These are phyloP conservation scores for Mycena latifolia DNA, from an alignment of 768 basidiomycete genomes.

Conservation along the genomic window DNA sequence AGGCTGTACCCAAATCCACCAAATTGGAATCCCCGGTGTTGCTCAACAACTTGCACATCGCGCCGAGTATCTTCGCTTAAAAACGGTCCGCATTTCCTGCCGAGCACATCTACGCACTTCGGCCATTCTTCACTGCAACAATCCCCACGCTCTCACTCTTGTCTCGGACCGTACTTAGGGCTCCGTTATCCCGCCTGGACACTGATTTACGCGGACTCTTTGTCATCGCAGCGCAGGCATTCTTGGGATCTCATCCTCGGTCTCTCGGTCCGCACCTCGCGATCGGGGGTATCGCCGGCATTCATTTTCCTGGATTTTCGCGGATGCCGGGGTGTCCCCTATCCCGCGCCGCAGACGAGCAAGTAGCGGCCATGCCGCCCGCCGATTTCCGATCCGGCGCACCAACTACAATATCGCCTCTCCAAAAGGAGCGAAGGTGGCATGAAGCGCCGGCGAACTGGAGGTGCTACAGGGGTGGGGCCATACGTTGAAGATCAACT, in stretches of 20 bases:
- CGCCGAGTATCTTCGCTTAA: conserved; percentile 5
- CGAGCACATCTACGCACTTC: conserved; percentile 3
- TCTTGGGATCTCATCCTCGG: neutral
- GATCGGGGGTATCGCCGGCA: conserved; percentile 3
- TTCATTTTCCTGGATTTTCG: conserved; percentile 4
- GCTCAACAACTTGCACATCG: conserved; percentile 4
- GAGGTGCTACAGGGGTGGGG: conserved; percentile 1
- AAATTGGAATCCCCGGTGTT: conserved; percentile 1
- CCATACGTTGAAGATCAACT: neutral
- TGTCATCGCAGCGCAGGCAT: conserved; percentile 6
- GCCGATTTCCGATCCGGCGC: conserved; percentile 1
- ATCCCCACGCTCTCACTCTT: conserved; percentile 5
- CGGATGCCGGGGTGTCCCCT: neutral
- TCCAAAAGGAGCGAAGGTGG: conserved; percentile 4
- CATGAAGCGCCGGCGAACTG: conserved; percentile 2
- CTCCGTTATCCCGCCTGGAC: conserved; percentile 5
- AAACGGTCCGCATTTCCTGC: conserved; percentile 4
- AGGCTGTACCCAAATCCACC: conserved; percentile 5
- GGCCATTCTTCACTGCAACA: conserved; percentile 1
- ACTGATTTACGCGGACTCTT: conserved; percentile 5
- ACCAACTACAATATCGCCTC: conserved; percentile 7
- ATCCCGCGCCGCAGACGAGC: conserved; percentile 1
- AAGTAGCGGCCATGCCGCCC: conserved; percentile 3
- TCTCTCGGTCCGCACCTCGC: conserved; percentile 1
- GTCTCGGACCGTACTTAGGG: conserved; percentile 4